A percentile compares a stretch with the other conserved stretches of the same genome.
These are phyloP conservation scores for Rhodamnia argentea DNA, from an alignment of 345 rosid genomes.

Conservation along the genomic window DNA sequence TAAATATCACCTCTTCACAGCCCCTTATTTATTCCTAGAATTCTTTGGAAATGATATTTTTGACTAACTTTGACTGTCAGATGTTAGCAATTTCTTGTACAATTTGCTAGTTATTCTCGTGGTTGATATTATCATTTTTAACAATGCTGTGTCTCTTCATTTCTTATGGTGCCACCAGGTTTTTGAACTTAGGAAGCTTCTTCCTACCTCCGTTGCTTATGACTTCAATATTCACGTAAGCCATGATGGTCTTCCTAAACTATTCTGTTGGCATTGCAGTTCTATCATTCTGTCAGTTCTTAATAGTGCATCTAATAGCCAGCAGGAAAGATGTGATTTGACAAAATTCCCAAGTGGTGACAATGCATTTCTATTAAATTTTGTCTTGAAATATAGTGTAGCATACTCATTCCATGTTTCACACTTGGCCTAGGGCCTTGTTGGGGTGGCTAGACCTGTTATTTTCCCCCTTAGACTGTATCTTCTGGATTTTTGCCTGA, in stretches of 20 bases:
- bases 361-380: not conserved
- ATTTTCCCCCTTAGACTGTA: not conserved
- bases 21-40: not conserved
- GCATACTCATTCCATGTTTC: not conserved
- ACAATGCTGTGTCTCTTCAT: not conserved
- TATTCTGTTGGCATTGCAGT: not conserved
- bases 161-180: slow-evolving; percentile 31
- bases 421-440: not conserved
- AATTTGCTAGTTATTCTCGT: not conserved
- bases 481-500: not conserved
- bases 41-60: not conserved
- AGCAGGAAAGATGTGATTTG: not conserved
- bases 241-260: not conserved
- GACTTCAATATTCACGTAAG: slow-evolving; percentile 95
- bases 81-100: not conserved
- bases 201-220: slow-evolving; percentile 51
- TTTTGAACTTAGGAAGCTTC: slow-evolving; percentile 86
- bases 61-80: not conserved
- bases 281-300: not conserved
- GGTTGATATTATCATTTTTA: not conserved
- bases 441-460: not conserved
- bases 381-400: not conserved
- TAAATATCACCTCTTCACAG: not conserved
- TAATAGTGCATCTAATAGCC: not conserved
- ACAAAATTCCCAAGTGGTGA: not conserved